Base-by-base conservation (phyloP, 371 early-diverging fungal species). In the Mucor plumbeus region DNA sequence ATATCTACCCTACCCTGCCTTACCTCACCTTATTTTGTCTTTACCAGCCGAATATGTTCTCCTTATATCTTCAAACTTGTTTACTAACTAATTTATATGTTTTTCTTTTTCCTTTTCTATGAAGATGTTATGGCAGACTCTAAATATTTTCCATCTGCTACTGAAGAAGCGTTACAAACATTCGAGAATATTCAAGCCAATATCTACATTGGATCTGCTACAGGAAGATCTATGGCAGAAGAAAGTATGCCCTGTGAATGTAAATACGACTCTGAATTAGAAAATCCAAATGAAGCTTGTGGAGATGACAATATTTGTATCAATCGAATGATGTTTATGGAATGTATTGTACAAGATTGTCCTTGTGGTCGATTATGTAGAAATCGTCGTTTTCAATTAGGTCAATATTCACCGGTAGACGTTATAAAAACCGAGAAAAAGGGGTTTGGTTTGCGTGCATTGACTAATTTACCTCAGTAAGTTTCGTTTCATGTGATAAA, bases 311-410 rank as follows among this genome's bases (percentile, higher is more conserved):
- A 91, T 31, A 79, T 85, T 39, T 99, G 99, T 78, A 95, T 98
- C 76, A 99, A 99, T 76, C 82, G 97, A 57, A 88, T 90, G 75
- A 82, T 97, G 65, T 92, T 92, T 64, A 93, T 97, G 72, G 99
- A 99, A 77, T 99, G 99, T 76, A 87, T 88, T 41, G 87, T 83
- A 35, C 90, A 92, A 39, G 91, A 92, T 48, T 99, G 99, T 79
- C 94, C 97, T 15, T 89, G 90, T 64, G 97, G 96, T 11, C 79
- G 90, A 53, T 87, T 88, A 72, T 99, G 99, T 75, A 85, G 87
- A 59, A 99, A 99, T 74, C 86, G 93, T 68, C 91, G 98, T 64
- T 96, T 98, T 61, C 93, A 94, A 74, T 83, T 86, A 48, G 83
- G 86, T 48, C 86, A 95, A 57, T 95, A 95, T 73, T 92, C 97